phyloP scores from a whole-genome alignment of 345 rosid species.

The Aegle marmelos region DNA sequence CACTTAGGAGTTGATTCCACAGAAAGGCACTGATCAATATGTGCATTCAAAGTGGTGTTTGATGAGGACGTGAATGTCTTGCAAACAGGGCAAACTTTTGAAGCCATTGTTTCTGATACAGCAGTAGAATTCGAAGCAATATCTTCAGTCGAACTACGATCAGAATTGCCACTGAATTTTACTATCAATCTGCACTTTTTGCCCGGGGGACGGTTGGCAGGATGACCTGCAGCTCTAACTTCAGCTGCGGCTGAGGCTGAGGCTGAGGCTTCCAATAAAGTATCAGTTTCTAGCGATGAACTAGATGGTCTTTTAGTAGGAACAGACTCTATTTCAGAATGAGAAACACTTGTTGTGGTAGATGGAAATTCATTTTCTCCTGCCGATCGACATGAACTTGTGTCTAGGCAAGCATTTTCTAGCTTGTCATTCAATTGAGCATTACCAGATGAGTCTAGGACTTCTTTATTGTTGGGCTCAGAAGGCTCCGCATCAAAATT shows the following conservation, averaged over 20 bases:
- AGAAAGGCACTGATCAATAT: constrained; percentile 95
- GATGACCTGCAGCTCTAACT: constrained; percentile 29
- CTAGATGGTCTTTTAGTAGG: constrained; percentile 38
- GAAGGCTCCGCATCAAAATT: constrained; percentile 27
- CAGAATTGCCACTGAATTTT: constrained; percentile 61
- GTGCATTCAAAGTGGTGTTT: constrained; percentile 97
- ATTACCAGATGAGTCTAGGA: constrained; percentile 29
- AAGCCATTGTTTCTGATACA: constrained; percentile 68
- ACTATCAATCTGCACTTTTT: constrained; percentile 80
- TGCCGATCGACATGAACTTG: constrained; percentile 38
- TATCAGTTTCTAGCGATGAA: constrained; percentile 26
- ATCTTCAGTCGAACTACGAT: constrained; percentile 62
- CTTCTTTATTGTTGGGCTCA: constrained; percentile 24
- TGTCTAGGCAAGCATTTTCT: constrained; percentile 36
- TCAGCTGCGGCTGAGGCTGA: constrained; percentile 19
- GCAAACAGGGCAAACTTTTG: constrained; percentile 98
- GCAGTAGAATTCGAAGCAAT: constrained; percentile 53
- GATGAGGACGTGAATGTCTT: constrained; percentile 92
- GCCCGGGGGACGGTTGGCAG: constrained; percentile 27
- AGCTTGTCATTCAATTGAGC: constrained; percentile 25
- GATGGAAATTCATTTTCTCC: constrained; percentile 58
- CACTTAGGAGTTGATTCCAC: constrained; percentile 61
- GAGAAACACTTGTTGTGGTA: constrained; percentile 47
- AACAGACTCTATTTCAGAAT: constrained; percentile 50
- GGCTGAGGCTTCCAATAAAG: constrained; percentile 25